Evolutionary conservation across 495 filamentous ascomycete species (phyloP), one percentile per base, ranked within the genome.

Genomic region (Amorphotheca resinae): DNA sequence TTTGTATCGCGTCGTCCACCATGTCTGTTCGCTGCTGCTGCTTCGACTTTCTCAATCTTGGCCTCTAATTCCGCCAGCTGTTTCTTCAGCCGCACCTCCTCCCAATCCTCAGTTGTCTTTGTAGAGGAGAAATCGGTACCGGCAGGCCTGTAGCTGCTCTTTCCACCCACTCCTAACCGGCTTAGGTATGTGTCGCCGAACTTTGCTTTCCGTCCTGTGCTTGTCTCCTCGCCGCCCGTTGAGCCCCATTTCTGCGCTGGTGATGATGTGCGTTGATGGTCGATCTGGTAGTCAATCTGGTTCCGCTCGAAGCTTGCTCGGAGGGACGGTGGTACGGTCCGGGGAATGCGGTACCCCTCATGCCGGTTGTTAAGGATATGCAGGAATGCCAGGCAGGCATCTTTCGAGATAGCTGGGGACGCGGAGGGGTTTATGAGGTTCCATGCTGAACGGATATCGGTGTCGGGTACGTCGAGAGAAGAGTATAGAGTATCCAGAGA

Each of bases 101-200:
- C 93, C 91, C 91, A 95, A 51, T 87, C 82, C 48, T 77, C 74
- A 41, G 84, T 79, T 7, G 79, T 79, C 22, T 74, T 74, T 28
- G 65, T 63, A 9, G 53, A 51, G 42, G 68, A 73, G 63, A 95
- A 95, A 62, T 96, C 87, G 1, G 93, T 98, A 38, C 75, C 91
- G 7, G 63, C 45, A 17, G 80, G 74, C 33, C 73, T 69, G 44
- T 79, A 80, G 16, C 67, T 68, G 9, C 74, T 71, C 57, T 87
- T 83, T 51, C 86, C 85, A 22, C 83, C 84, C 39, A 85, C 74
- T 15, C 91, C 91, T 28, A 98, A 66, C 21, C 91, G 80, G 49
- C 79, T 84, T 34, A 98, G 77, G 64, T 98, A 98, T 32, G 91
- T 84, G 61, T 96, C 89, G 40, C 91, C 91, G 60, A 98, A 98